Percentiles rank a stretch among this genome's conserved stretches.
These are phyloP conservation scores for Hyaloscypha hepaticicola DNA, from an alignment of 495 filamentous ascomycete genomes.

Conservation along the genomic window DNA sequence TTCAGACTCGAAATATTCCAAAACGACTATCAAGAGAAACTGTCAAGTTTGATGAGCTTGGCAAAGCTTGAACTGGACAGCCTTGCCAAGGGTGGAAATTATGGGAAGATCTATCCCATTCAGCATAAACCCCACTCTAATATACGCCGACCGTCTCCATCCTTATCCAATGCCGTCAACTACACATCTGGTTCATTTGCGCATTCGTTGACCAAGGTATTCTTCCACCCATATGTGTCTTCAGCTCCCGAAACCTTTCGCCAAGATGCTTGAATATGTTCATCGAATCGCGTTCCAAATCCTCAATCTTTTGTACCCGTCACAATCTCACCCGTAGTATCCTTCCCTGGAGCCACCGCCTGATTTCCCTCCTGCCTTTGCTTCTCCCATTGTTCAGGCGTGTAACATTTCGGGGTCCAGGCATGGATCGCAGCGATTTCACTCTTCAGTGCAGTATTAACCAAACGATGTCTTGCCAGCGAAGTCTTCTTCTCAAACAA, in stretches of 20 bases:
- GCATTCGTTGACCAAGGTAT: neutral
- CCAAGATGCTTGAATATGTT: neutral
- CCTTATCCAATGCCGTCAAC: neutral
- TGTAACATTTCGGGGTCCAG: conserved; percentile 98
- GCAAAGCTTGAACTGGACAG: neutral
- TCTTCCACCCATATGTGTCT: neutral
- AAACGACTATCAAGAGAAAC: neutral
- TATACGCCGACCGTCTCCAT: neutral
- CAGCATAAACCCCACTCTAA: neutral
- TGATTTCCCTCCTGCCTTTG: conserved; percentile 44
- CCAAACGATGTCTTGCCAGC: conserved; percentile 83
- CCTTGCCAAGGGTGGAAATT: neutral
- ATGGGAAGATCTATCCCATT: neutral
- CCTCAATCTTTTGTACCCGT: conserved; percentile 28
- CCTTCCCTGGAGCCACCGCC: conserved; percentile 30
- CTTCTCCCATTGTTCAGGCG: conserved; percentile 88
- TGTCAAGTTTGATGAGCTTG: neutral
- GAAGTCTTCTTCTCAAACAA: conserved; percentile 84
- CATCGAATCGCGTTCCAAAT: neutral
- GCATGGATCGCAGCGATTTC: conserved; percentile 96
- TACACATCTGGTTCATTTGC: neutral
- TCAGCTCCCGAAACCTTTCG: neutral
- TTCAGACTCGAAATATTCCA: neutral
- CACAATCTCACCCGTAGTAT: conserved; percentile 30
- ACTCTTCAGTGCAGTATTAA: conserved; percentile 82